phyloP scores from a whole-genome alignment of 495 filamentous ascomycete genomes.

The Astrothelium subdiscretum region DNA sequence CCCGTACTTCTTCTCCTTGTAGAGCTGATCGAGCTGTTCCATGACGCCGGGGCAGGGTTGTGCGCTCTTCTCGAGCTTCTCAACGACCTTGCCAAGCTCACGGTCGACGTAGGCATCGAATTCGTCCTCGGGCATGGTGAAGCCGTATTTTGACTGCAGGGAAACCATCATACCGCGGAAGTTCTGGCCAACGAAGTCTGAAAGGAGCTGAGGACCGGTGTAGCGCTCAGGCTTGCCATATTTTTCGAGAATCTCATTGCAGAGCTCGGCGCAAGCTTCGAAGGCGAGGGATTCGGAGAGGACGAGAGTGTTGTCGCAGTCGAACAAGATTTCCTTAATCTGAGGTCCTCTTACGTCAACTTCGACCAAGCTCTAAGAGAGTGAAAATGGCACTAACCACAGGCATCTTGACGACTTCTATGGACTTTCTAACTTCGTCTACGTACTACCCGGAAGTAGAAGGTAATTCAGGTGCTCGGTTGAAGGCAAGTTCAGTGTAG shows the following conservation, averaged over 20 bases:
- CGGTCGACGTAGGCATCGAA: slow-evolving; percentile 63
- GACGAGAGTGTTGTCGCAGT: slow-evolving; percentile 97
- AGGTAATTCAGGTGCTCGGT: too few relatives aligned
- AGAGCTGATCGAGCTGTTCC: slow-evolving; percentile 54
- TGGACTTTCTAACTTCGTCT: background rate
- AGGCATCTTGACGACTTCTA: slow-evolving; percentile 12
- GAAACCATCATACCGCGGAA: slow-evolving; percentile 83
- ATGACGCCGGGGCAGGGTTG: slow-evolving; percentile 64
- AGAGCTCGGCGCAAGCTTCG: slow-evolving; percentile 83
- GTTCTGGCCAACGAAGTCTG: slow-evolving; percentile 90
- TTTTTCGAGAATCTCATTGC: slow-evolving; percentile 75
- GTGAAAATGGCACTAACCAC: slow-evolving; percentile 6
- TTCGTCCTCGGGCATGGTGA: slow-evolving; percentile 54
- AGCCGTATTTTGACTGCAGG: slow-evolving; percentile 65
- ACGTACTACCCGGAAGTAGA: background rate
- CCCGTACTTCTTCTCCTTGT: slow-evolving; percentile 51
- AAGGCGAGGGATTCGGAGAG: slow-evolving; percentile 87
- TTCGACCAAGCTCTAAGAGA: background rate
- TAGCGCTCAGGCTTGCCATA: slow-evolving; percentile 58
- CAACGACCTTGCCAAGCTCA: slow-evolving; percentile 76
- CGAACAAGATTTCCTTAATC: slow-evolving; percentile 79
- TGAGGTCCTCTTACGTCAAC: slow-evolving; percentile 20
- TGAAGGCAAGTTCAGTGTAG: too few relatives aligned
- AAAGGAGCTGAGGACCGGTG: slow-evolving; percentile 65
- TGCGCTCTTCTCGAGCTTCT: slow-evolving; percentile 60